A percentile compares a stretch with the other conserved stretches of the same genome.
These are phyloP conservation scores for Solanum hybrid DNA, from an alignment of 305 asterid species.

Conservation along the genomic window DNA sequence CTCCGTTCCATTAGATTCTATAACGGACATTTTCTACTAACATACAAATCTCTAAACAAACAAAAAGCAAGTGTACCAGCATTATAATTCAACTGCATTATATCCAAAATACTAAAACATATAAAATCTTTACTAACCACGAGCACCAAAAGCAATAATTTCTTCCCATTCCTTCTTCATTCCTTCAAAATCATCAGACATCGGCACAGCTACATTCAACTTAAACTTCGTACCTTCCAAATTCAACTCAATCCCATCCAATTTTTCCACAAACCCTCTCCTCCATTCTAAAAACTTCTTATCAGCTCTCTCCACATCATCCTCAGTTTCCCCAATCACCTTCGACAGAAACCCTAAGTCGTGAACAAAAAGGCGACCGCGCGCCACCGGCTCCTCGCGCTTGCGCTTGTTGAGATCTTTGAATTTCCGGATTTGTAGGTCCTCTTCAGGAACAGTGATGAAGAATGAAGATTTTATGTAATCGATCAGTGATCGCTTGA, in stretches of 20 bases:
- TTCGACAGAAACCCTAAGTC: constrained; percentile 59
- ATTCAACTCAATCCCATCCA: constrained; percentile 84
- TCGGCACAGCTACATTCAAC: constrained; percentile 44
- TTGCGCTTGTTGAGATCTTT: constrained; percentile 75
- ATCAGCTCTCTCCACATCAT: constrained; percentile 29
- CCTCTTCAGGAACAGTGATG: constrained; percentile 44
- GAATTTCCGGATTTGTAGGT: constrained; percentile 44
- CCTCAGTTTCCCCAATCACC: constrained; percentile 24
- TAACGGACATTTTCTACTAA: background rate
- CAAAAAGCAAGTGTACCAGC: background rate
- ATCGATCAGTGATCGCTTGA: constrained; percentile 65
- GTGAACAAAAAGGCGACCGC: constrained; percentile 51
- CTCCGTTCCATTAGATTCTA: background rate
- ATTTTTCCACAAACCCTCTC: constrained; percentile 46
- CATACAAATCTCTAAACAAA: background rate
- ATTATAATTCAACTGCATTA: background rate
- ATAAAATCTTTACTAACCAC: constrained; percentile 32
- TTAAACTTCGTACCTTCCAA: constrained; percentile 70
- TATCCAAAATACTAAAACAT: background rate
- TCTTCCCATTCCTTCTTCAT: constrained; percentile 91
- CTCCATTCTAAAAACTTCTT: constrained; percentile 56
- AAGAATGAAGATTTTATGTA: constrained; percentile 54
- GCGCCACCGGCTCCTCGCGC: constrained; percentile 87
- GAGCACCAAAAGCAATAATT: constrained; percentile 51
- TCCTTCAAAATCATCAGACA: constrained; percentile 60